These are phyloP conservation scores for Perkinsus chesapeaki DNA, from an alignment of 169 alveolate species.

Conservation along the genomic window DNA sequence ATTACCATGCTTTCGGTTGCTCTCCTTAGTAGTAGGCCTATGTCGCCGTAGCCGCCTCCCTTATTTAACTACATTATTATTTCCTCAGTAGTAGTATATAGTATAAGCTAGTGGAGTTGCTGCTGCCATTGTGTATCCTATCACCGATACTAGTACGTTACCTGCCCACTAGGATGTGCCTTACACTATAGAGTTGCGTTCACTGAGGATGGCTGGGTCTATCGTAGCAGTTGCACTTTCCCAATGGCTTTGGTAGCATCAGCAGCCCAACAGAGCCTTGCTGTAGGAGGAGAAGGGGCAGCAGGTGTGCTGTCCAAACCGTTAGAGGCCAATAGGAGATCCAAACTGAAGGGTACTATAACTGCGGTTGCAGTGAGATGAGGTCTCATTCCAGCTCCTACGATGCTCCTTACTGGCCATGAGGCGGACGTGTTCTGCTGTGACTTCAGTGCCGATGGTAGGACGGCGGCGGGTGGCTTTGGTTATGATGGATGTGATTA, in stretches of 20 bases:
- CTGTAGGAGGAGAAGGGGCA: background rate
- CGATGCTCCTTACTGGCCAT: conserved; percentile 52
- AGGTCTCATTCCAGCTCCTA: conserved; percentile 26
- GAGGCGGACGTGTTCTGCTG: conserved; percentile 55
- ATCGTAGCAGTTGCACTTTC: background rate
- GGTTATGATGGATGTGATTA: background rate
- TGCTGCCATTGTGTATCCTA: no score
- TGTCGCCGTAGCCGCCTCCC: no score
- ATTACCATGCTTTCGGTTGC: no score
- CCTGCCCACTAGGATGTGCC: no score
- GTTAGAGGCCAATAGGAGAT: background rate
- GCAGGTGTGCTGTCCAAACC: background rate
- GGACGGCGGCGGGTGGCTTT: background rate
- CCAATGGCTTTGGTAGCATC: background rate
- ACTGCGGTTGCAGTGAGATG: background rate
- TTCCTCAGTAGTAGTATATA: no score
- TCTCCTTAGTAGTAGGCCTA: no score
- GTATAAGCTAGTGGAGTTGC: no score
- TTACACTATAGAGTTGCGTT: no score
- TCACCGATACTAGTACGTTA: no score
- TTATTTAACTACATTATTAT: no score
- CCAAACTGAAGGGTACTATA: background rate
- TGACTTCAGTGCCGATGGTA: conserved; percentile 51
- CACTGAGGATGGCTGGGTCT: background rate
- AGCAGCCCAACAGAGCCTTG: background rate